These are phyloP conservation scores for Microbotryum silenes-acaulis DNA, from an alignment of 1,284 basidiomycete species.

Conservation along the genomic window DNA sequence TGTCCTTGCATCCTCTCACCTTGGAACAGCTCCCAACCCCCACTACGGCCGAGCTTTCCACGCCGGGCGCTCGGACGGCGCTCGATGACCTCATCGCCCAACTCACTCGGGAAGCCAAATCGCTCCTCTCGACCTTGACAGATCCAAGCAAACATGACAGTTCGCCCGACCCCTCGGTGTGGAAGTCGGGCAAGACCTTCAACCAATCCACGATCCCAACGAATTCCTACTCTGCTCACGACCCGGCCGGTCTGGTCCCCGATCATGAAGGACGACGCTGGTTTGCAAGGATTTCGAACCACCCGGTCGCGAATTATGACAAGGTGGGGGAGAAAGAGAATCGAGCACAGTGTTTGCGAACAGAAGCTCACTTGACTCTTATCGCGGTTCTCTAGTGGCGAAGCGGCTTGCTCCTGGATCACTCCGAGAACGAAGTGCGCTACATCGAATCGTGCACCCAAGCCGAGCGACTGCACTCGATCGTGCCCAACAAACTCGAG, in stretches of 20 bases:
- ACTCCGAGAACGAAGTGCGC: constrained; percentile 12
- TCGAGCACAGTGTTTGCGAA: too few relatives aligned
- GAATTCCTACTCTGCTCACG: neutral
- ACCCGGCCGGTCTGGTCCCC: neutral
- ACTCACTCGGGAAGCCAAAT: neutral
- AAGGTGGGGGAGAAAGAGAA: neutral
- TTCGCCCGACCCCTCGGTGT: neutral
- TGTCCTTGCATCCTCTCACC: neutral
- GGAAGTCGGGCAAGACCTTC: neutral
- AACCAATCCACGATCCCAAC: neutral
- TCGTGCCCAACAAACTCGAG: constrained; percentile 14
- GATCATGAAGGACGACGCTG: constrained; percentile 6
- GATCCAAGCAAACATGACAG: constrained; percentile 1
- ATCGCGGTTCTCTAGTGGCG: too few relatives aligned
- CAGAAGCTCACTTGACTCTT: too few relatives aligned
- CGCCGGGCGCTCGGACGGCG: neutral
- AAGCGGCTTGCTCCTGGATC: constrained; percentile 13
- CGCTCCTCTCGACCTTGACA: neutral
- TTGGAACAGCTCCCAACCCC: neutral
- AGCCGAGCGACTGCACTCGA: constrained; percentile 2
- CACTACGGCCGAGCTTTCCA: neutral
- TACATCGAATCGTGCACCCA: constrained; percentile 17
- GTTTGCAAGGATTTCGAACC: constrained; percentile 10
- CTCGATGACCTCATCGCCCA: neutral
- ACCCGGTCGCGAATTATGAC: constrained; percentile 7